Evolutionary conservation across 257 asterid species (phyloP).

Genomic region (Solanum ossicruentum): DNA sequence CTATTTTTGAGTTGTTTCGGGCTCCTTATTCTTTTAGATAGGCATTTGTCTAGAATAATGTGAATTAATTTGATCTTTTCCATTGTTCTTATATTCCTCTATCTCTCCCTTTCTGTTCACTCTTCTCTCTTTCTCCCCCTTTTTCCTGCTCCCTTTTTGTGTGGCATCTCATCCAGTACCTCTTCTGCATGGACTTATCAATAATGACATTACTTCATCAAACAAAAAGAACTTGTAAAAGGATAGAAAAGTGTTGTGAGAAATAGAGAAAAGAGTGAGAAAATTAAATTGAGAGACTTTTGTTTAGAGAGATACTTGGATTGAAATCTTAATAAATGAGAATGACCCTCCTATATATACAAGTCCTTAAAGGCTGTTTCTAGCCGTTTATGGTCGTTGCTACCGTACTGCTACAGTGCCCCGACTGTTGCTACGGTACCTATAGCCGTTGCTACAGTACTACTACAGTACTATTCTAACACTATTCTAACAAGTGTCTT

Average conservation of each 20-base stretch:
- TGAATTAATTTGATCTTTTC: background rate
- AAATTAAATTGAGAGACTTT: too few relatives aligned
- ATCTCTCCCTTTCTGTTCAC: background rate
- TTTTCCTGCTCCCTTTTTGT: background rate
- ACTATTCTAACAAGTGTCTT: background rate
- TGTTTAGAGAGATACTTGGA: too few relatives aligned
- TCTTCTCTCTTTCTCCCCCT: background rate
- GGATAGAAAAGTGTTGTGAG: background rate
- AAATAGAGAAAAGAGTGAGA: too few relatives aligned
- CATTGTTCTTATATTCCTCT: background rate
- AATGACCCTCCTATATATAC: too few relatives aligned
- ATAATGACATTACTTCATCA: background rate
- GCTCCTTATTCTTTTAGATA: background rate
- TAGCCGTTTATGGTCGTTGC: too few relatives aligned
- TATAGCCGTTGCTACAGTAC: too few relatives aligned
- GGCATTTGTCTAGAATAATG: background rate
- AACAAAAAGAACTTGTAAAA: background rate
- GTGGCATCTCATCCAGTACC: background rate
- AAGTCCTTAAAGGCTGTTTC: too few relatives aligned
- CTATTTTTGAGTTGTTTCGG: background rate
- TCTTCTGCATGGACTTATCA: background rate
- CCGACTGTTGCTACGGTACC: too few relatives aligned
- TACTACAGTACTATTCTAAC: too few relatives aligned
- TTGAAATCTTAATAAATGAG: too few relatives aligned
- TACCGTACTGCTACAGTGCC: too few relatives aligned